These are phyloP conservation scores for Raddia distichophylla DNA, from an alignment of 176 grass and related monocot genomes.

Conservation along the genomic window DNA sequence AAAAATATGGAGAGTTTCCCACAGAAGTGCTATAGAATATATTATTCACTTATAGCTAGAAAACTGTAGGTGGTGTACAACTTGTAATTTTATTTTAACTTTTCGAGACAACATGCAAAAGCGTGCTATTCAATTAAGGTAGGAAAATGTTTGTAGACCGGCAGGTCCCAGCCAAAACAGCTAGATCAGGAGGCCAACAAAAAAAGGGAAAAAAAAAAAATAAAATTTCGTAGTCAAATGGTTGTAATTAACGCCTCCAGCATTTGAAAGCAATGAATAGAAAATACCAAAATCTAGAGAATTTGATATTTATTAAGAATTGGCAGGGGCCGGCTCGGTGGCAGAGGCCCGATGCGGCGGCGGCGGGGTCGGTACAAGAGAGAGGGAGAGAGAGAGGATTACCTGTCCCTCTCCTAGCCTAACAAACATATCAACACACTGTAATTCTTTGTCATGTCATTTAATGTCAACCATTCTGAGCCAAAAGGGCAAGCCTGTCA, in stretches of 20 bases:
- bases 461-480: too few species aligned
- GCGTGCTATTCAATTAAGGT: background rate
- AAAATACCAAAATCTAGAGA: conserved; percentile 1
- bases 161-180: background rate
- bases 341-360: too few species aligned
- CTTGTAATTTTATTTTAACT: background rate
- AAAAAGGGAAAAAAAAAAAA: background rate
- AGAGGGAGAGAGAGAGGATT: too few species aligned
- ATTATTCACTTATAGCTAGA: background rate
- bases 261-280: background rate
- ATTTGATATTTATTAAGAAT: conserved; percentile 22
- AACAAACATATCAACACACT: too few species aligned
- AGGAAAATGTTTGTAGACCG: background rate
- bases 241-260: background rate
- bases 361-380: too few species aligned
- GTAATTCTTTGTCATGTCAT: too few species aligned
- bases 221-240: background rate
- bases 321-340: too few species aligned
- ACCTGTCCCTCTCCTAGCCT: too few species aligned
- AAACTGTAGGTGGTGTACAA: background rate
- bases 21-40: background rate
- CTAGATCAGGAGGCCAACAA: background rate
- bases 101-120: background rate
- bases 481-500: too few species aligned
- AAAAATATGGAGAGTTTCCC: background rate